Conservation (phyloP, 2,329 filamentous ascomycete genomes). For the Eutypa lata region DNA sequence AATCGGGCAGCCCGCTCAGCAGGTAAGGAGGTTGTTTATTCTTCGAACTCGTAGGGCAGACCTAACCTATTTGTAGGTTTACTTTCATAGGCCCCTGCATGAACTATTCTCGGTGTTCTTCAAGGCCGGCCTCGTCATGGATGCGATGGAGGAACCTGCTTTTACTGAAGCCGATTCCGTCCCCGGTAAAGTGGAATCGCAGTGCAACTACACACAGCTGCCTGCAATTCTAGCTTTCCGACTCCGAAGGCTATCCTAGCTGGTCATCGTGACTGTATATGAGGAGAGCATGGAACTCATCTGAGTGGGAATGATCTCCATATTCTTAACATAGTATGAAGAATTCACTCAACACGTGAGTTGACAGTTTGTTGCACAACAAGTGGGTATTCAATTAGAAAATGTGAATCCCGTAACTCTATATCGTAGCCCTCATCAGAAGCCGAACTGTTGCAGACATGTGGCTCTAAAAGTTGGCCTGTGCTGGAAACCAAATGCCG, state of each 20-base stretch:
- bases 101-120: conserved; percentile 43
- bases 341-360: too few species aligned
- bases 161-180: conserved; percentile 35
- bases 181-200: conserved; percentile 27
- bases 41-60: too few species aligned
- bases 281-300: neutral
- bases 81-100: conserved; percentile 44
- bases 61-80: conserved; percentile 22
- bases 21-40: conserved; percentile 25
- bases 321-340: too few species aligned
- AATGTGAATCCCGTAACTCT: too few species aligned
- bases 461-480: neutral
- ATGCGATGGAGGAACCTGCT: conserved; percentile 44
- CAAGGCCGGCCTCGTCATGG: conserved; percentile 37
- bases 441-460: neutral
- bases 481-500: neutral
- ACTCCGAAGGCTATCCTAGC: neutral
- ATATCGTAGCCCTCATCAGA: neutral
- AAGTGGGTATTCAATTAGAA: too few species aligned
- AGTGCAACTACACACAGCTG: conserved; percentile 37
- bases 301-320: too few species aligned
- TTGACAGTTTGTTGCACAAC: too few species aligned
- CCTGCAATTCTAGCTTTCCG: conserved; percentile 34
- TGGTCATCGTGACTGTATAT: neutral
- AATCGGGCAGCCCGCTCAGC: conserved; percentile 29